phyloP scores from a whole-genome alignment of 1,284 basidiomycete species.

The Ceratobasidium sp. region DNA sequence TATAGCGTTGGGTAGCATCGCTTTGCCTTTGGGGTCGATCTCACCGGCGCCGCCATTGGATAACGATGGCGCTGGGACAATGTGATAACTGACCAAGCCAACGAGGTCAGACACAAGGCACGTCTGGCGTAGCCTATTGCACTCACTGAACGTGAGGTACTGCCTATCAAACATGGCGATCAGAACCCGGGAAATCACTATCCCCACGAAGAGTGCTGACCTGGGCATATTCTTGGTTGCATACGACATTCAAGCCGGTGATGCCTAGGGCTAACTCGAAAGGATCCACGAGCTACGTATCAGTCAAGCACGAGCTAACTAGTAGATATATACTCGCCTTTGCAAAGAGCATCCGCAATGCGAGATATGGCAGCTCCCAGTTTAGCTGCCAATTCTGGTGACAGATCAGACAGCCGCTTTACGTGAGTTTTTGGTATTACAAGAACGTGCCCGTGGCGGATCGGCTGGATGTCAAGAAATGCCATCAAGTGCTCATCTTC shows the following conservation, averaged over 20 bases:
- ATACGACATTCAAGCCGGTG: slow-evolving; percentile 73
- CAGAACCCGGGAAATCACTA: neutral
- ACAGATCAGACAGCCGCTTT: slow-evolving; percentile 67
- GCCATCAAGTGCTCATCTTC: slow-evolving; percentile 73
- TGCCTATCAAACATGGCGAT: neutral
- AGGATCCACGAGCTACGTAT: too few relatives aligned
- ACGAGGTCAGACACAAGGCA: too few relatives aligned
- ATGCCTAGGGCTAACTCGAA: slow-evolving; percentile 62
- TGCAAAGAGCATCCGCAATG: slow-evolving; percentile 66
- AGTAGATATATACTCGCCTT: slow-evolving; percentile 55
- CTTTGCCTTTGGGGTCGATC: neutral
- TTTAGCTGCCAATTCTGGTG: slow-evolving; percentile 65
- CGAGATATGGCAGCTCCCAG: slow-evolving; percentile 65
- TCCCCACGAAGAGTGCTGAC: slow-evolving; percentile 5
- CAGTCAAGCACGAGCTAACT: too few relatives aligned
- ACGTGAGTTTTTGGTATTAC: slow-evolving; percentile 72
- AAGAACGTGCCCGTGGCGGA: slow-evolving; percentile 71
- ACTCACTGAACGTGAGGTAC: too few relatives aligned
- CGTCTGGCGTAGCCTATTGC: too few relatives aligned
- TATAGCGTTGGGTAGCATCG: neutral
- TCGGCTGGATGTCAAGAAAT: slow-evolving; percentile 75
- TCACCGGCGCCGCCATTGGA: neutral
- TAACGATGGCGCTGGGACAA: slow-evolving; percentile 17
- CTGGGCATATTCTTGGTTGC: slow-evolving; percentile 72
- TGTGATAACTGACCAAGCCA: slow-evolving; percentile 3